A percentile compares a stretch with the other conserved stretches of the same genome.
Conservation (phyloP, 441 rosid genomes). For the Metrosideros polymorpha region DNA sequence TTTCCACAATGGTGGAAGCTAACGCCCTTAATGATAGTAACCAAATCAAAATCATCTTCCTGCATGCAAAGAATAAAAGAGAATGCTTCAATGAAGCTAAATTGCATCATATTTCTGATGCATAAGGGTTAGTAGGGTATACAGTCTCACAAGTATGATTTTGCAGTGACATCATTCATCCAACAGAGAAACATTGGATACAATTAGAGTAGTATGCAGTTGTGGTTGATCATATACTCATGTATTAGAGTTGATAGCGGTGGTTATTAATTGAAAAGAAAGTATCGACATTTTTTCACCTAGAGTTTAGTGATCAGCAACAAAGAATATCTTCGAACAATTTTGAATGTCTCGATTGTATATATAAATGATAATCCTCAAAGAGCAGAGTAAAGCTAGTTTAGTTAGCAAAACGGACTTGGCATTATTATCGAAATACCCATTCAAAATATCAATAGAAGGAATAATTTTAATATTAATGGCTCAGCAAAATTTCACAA, state of each 20-base stretch:
- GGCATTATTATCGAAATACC: not conserved
- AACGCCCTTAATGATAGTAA: constrained; percentile 51
- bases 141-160: not conserved
- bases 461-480: not conserved
- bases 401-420: not conserved
- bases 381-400: not conserved
- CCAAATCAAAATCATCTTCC: constrained; percentile 71
- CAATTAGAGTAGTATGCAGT: not conserved
- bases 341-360: not conserved
- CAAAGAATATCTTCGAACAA: not conserved
- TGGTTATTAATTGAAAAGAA: not conserved
- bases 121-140: not conserved
- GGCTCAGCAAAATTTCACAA: not conserved
- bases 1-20: constrained; percentile 57
- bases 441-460: not conserved
- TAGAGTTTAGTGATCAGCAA: not conserved
- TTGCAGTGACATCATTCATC: not conserved
- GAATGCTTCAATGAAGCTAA: not conserved
- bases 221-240: too few species aligned
- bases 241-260: not conserved
- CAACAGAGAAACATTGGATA: not conserved
- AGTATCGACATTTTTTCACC: not conserved
- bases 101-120: not conserved
- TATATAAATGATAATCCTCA: not conserved
- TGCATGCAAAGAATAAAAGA: constrained; percentile 13